Percentiles rank a stretch among this genome's conserved stretches.
phyloP scores from a whole-genome alignment of 371 early-diverging fungal species.

The Mortierella sp. region DNA sequence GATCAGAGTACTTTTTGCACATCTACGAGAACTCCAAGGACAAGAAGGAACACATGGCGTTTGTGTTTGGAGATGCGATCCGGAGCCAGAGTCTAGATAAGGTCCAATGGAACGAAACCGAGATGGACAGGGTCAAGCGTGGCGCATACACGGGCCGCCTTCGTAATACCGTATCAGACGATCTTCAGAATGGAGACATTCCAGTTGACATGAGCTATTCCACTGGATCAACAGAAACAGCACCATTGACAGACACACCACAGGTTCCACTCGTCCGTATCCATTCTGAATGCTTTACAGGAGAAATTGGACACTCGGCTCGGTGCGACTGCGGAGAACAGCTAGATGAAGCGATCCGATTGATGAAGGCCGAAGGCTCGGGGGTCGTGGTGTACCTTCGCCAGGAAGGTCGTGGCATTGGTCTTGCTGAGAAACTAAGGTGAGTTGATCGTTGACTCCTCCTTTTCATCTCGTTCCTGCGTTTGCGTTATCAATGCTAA shows the following conservation, averaged over 20 bases:
- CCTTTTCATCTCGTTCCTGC: neutral
- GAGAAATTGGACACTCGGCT: constrained; percentile 91
- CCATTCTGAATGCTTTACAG: constrained; percentile 97
- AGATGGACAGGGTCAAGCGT: constrained; percentile 79
- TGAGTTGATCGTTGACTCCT: constrained; percentile 34
- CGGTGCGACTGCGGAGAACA: constrained; percentile 98
- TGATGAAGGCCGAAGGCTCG: constrained; percentile 82
- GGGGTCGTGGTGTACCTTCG: constrained; percentile 94
- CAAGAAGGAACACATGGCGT: constrained; percentile 91
- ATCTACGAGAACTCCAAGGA: constrained; percentile 89
- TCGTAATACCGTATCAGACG: constrained; percentile 59
- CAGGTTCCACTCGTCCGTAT: constrained; percentile 86
- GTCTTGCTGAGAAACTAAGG: constrained; percentile 91
- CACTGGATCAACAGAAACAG: constrained; percentile 3
- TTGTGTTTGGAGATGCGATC: constrained; percentile 90
- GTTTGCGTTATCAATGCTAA: too few relatives aligned
- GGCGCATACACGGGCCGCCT: constrained; percentile 80
- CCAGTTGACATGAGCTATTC: constrained; percentile 1
- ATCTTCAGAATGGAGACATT: neutral
- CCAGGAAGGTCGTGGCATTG: constrained; percentile 97
- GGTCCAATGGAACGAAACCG: constrained; percentile 75
- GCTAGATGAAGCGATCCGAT: constrained; percentile 90
- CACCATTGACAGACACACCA: neutral
- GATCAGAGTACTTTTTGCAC: constrained; percentile 86
- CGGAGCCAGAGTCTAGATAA: constrained; percentile 75